Percentiles rank a stretch among this genome's conserved stretches.
These are phyloP conservation scores for Fagopyrum tataricum DNA, from an alignment of 148 eudicot species.

Conservation along the genomic window DNA sequence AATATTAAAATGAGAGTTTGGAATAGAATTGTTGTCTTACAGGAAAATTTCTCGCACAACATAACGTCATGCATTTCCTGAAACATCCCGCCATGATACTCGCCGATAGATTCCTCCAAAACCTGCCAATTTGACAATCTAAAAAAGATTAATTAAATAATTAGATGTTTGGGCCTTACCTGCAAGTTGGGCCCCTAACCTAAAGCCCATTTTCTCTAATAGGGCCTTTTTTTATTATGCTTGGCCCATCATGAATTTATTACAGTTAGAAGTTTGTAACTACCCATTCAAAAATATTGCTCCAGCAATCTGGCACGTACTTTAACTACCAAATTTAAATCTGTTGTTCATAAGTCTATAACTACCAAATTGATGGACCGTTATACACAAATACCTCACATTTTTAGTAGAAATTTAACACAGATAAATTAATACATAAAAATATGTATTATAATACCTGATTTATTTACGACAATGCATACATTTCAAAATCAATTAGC, in stretches of 20 bases:
- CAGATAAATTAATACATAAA: too few species aligned
- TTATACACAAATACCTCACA: too few species aligned
- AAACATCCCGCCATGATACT: slow-evolving; percentile 37
- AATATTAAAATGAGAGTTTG: too few species aligned
- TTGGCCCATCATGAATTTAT: not conserved
- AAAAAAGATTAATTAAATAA: not conserved
- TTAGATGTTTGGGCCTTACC: not conserved
- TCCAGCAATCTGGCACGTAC: too few species aligned
- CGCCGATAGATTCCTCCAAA: not conserved
- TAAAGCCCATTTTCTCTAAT: not conserved
- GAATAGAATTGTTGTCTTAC: slow-evolving; percentile 5
- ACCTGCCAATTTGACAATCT: slow-evolving; percentile 4
- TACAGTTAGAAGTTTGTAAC: not conserved
- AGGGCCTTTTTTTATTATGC: not conserved
- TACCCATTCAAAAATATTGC: too few species aligned
- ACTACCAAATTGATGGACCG: too few species aligned
- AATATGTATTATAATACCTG: too few species aligned
- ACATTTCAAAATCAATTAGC: too few species aligned
- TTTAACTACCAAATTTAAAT: too few species aligned
- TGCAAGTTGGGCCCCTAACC: not conserved
- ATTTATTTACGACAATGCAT: too few species aligned
- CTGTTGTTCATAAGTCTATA: too few species aligned
- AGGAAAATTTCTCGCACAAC: slow-evolving; percentile 32
- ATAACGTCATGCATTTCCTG: slow-evolving; percentile 49
- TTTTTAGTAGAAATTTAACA: too few species aligned